A percentile compares a stretch with the other conserved stretches of the same genome.
Conservation (phyloP, 1,284 basidiomycete species). For the Dichomitus squalens region DNA sequence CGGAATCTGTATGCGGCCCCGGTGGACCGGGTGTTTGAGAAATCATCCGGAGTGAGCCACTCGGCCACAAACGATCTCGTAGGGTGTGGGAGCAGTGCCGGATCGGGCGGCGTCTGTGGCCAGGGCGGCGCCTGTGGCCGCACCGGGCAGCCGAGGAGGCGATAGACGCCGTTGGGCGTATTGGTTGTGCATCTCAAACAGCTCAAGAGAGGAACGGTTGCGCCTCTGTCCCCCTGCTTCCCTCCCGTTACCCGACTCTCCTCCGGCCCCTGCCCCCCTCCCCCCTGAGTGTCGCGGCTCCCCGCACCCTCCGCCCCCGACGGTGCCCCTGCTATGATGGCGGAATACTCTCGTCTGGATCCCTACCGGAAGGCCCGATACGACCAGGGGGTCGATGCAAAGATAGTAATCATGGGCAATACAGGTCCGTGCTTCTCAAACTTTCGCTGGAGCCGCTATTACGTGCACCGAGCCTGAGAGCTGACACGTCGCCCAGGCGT, state of each 20-base stretch:
- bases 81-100: background rate
- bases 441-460: background rate
- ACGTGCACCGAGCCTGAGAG: background rate
- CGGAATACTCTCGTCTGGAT: conserved; percentile 50
- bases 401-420: conserved; percentile 96
- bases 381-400: conserved; percentile 88
- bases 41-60: background rate
- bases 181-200: conserved; percentile 27
- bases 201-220: conserved; percentile 26
- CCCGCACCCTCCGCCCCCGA: conserved; percentile 27
- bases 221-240: conserved; percentile 25
- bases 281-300: conserved; percentile 17
- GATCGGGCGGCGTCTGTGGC: no score
- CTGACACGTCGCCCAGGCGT: conserved; percentile 58
- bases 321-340: conserved; percentile 31
- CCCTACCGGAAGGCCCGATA: conserved; percentile 66
- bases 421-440: conserved; percentile 59
- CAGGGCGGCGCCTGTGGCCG: conserved; percentile 1
- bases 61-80: background rate
- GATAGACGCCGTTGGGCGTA: conserved; percentile 25
- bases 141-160: conserved; percentile 16
- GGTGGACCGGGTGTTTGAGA: conserved; percentile 1
- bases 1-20: conserved; percentile 14
- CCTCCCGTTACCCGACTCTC: conserved; percentile 12
- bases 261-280: conserved; percentile 19